Evolutionary conservation across 257 asterid genomes (phyloP).

Genomic region (Voacanga thouarsii): DNA sequence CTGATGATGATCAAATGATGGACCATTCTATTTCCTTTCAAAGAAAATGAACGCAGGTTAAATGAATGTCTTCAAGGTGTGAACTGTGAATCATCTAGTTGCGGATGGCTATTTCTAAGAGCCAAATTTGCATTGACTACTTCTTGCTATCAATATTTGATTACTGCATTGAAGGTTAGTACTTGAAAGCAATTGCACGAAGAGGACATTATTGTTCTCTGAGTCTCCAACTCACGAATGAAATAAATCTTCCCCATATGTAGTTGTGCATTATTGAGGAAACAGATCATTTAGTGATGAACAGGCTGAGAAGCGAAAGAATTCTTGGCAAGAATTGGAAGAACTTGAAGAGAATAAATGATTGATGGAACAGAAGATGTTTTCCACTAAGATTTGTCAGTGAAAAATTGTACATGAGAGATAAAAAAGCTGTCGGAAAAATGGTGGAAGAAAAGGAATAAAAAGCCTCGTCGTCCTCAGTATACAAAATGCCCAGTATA

Average conservation of each 20-base stretch:
- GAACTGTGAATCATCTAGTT: neutral
- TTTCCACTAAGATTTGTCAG: conserved; percentile 21
- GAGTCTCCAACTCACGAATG: neutral
- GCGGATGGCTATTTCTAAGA: neutral
- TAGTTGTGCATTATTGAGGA: neutral
- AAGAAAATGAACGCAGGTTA: neutral
- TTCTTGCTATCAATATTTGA: conserved; percentile 4
- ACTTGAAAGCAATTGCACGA: conserved; percentile 2
- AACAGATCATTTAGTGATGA: neutral
- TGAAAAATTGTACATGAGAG: conserved; percentile 30
- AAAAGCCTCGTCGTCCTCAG: conserved; percentile 58
- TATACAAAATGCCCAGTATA: conserved; percentile 43
- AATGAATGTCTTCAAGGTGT: neutral
- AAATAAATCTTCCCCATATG: neutral
- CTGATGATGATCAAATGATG: neutral
- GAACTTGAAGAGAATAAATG: neutral
- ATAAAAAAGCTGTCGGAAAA: conserved; percentile 8
- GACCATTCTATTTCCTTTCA: conserved; percentile 5
- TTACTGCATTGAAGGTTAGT: neutral
- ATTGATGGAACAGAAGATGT: neutral
- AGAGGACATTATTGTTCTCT: conserved; percentile 2
- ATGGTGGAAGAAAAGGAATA: conserved; percentile 24
- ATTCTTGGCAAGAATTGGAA: no score
- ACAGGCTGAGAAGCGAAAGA: no score
- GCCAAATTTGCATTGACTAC: conserved; percentile 3